A percentile compares a stretch with the other conserved stretches of the same genome.
Conservation (phyloP, 2,329 filamentous ascomycete genomes). For the Furcasterigmium furcatum region DNA sequence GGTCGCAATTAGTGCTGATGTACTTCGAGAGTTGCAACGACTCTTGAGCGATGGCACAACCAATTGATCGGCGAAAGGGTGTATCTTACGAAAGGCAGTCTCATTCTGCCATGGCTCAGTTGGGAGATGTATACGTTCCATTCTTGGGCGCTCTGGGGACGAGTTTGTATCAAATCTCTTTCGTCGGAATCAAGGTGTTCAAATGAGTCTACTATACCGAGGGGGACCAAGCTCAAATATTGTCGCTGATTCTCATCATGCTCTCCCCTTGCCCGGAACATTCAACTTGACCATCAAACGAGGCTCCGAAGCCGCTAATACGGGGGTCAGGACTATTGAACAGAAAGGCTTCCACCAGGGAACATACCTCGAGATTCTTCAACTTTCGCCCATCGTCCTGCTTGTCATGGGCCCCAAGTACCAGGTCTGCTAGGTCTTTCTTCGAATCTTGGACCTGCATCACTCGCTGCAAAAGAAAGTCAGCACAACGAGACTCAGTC, state of each 20-base stretch:
- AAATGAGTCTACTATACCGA: no score
- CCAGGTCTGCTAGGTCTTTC: neutral
- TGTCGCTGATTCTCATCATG: no score
- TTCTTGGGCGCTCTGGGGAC: no score
- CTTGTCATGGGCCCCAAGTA: neutral
- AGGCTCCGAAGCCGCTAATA: neutral
- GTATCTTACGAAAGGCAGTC: no score
- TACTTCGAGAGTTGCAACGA: conserved; percentile 20
- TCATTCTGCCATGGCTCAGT: no score
- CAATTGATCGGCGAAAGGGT: no score
- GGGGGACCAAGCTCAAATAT: no score
- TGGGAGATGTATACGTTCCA: no score
- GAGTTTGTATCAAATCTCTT: no score
- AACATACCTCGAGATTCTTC: neutral
- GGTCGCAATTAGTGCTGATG: conserved; percentile 24
- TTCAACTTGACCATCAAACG: neutral
- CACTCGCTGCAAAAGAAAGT: neutral
- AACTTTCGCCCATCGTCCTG: neutral
- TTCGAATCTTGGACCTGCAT: neutral
- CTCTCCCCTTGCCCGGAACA: no score
- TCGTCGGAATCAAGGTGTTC: no score
- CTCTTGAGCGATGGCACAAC: no score
- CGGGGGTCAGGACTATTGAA: neutral
- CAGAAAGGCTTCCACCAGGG: neutral
- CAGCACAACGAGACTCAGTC: neutral